Evolutionary conservation across 2,329 filamentous ascomycete species (phyloP).

Genomic region (Metarhizium sp.): DNA sequence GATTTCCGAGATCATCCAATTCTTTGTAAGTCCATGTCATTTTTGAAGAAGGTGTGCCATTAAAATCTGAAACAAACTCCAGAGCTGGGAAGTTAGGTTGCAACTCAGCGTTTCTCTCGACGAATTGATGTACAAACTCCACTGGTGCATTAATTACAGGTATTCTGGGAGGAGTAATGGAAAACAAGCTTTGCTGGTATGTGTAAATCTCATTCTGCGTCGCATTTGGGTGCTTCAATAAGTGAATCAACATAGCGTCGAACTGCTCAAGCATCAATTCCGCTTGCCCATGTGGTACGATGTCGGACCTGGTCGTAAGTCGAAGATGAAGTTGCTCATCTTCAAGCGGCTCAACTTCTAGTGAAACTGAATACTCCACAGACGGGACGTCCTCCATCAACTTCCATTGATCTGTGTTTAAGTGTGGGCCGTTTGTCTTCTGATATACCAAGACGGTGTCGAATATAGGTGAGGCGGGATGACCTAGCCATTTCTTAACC

Average conservation of each 20-base stretch:
- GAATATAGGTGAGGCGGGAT: constrained; percentile 58
- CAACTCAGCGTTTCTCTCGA: constrained; percentile 51
- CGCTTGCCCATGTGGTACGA: constrained; percentile 63
- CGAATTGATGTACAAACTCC: constrained; percentile 64
- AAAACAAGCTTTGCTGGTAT: constrained; percentile 38
- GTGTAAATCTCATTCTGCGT: constrained; percentile 28
- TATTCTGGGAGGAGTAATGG: constrained; percentile 54
- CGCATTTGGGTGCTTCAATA: constrained; percentile 40
- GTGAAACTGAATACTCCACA: constrained; percentile 70
- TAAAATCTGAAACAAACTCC: constrained; percentile 59
- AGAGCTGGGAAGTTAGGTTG: constrained; percentile 57
- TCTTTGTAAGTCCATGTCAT: constrained; percentile 65
- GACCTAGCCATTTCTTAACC: constrained; percentile 64
- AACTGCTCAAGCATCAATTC: constrained; percentile 60
- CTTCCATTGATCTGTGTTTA: constrained; percentile 40
- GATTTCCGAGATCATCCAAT: constrained; percentile 62
- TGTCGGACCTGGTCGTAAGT: constrained; percentile 54
- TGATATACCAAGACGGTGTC: constrained; percentile 84
- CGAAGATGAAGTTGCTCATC: constrained; percentile 46
- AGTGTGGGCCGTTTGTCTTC: constrained; percentile 33
- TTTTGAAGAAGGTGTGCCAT: constrained; percentile 33
- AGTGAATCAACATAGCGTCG: constrained; percentile 52
- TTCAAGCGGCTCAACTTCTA: constrained; percentile 59
- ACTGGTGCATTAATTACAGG: constrained; percentile 47
- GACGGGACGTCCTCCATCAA: constrained; percentile 55